Evolutionary conservation across 2,329 filamentous ascomycete genomes (phyloP).

Genomic region (Xylaria sp.): DNA sequence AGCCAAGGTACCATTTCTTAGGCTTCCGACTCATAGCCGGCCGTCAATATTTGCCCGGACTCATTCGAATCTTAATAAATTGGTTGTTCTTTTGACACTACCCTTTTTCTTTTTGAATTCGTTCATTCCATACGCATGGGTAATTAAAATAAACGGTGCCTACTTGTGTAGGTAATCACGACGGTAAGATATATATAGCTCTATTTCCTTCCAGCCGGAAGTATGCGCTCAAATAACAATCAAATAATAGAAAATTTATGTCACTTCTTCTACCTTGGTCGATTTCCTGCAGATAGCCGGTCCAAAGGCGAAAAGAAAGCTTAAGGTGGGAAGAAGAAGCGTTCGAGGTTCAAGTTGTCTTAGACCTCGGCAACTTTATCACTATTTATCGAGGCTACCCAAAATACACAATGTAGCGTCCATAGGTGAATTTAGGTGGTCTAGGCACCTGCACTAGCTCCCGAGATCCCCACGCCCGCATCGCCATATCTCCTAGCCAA

Average conservation of each 20-base stretch:
- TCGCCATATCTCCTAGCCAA: constrained; percentile 13
- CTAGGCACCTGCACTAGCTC: constrained; percentile 22
- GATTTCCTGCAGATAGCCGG: background rate
- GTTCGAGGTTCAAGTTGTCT: background rate
- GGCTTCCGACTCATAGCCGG: background rate
- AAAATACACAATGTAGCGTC: background rate
- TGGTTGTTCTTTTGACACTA: background rate
- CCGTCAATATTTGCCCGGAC: background rate
- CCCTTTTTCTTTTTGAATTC: background rate
- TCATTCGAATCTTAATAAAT: background rate
- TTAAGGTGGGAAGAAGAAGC: background rate
- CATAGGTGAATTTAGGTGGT: background rate
- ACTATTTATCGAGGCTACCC: background rate
- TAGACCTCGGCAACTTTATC: background rate
- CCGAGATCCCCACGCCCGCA: constrained; percentile 19
- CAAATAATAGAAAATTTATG: too few relatives aligned
- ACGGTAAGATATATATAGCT: background rate
- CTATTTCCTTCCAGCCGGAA: background rate
- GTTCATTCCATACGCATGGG: background rate
- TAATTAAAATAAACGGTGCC: background rate
- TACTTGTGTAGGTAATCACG: background rate
- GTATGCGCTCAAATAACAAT: too few relatives aligned
- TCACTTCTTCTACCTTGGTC: background rate
- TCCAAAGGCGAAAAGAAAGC: background rate
- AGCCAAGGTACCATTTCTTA: background rate